These are phyloP conservation scores for Quercus cerris DNA, from an alignment of 306 rosid genomes.

Conservation along the genomic window DNA sequence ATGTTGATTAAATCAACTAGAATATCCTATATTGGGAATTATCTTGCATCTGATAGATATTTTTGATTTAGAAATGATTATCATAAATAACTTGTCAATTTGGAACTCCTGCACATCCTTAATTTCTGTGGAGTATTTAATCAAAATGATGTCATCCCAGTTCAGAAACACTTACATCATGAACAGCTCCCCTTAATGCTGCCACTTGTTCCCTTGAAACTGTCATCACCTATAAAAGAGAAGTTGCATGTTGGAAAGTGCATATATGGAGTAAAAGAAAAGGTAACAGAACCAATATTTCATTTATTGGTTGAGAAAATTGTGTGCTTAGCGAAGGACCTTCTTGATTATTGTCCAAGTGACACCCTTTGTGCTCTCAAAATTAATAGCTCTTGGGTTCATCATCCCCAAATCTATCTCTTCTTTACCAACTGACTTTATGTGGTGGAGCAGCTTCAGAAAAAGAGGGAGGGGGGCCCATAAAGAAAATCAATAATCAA, in stretches of 20 bases:
- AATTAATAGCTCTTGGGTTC: slow-evolving; percentile 47
- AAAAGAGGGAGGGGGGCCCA: not conserved
- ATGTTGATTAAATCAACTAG: too few relatives aligned
- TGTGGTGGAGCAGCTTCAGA: slow-evolving; percentile 36
- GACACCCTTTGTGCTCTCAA: slow-evolving; percentile 64
- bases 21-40: too few relatives aligned
- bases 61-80: too few relatives aligned
- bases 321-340: slow-evolving; percentile 30
- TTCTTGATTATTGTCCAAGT: slow-evolving; percentile 59
- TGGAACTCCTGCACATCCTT: not conserved
- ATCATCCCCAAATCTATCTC: slow-evolving; percentile 51
- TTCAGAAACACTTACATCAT: slow-evolving; percentile 44
- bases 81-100: too few relatives aligned
- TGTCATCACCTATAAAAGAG: slow-evolving; percentile 50
- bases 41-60: too few relatives aligned
- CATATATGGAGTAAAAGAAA: not conserved
- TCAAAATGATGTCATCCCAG: not conserved
- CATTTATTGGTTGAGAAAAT: not conserved
- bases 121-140: not conserved
- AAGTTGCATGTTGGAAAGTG: not conserved
- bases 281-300: not conserved
- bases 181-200: slow-evolving; percentile 46
- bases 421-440: slow-evolving; percentile 34
- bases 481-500: not conserved
- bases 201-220: slow-evolving; percentile 58